Conservation (phyloP, 2,329 filamentous ascomycete genomes). For the Metarhizium brunneum region DNA sequence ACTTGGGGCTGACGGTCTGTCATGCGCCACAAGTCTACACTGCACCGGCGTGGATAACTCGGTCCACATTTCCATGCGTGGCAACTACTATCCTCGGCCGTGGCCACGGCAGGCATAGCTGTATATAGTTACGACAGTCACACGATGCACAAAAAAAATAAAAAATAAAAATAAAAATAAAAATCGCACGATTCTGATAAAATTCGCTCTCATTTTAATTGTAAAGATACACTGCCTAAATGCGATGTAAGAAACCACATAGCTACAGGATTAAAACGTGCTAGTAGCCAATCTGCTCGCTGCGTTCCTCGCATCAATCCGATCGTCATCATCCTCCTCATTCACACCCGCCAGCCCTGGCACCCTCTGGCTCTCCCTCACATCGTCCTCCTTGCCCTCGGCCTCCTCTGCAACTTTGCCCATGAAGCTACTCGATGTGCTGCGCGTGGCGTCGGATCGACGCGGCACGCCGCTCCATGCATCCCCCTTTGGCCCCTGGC, state of each 20-base stretch:
- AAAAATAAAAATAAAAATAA: background rate
- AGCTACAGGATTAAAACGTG: constrained; percentile 57
- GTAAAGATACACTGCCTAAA: background rate
- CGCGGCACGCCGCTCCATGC: constrained; percentile 93
- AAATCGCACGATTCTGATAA: background rate
- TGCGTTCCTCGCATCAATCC: constrained; percentile 90
- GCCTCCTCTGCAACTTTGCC: constrained; percentile 54
- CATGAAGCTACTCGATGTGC: constrained; percentile 64
- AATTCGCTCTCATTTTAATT: background rate
- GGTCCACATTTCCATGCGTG: background rate
- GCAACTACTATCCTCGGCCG: background rate
- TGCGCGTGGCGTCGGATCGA: constrained; percentile 69
- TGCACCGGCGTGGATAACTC: background rate
- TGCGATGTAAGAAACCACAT: background rate
- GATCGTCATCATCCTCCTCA: constrained; percentile 82
- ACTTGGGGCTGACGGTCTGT: background rate
- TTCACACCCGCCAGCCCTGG: constrained; percentile 24
- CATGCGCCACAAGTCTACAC: background rate
- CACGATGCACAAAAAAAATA: background rate
- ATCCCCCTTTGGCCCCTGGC: constrained; percentile 95
- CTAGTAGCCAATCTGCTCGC: constrained; percentile 88
- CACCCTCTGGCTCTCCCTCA: constrained; percentile 11
- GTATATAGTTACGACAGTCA: constrained; percentile 1
- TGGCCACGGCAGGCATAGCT: background rate
- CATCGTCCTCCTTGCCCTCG: constrained; percentile 33